Conservation (phyloP, 225 moss, liverwort and hornwort species). For the Straminergon stramineum region DNA sequence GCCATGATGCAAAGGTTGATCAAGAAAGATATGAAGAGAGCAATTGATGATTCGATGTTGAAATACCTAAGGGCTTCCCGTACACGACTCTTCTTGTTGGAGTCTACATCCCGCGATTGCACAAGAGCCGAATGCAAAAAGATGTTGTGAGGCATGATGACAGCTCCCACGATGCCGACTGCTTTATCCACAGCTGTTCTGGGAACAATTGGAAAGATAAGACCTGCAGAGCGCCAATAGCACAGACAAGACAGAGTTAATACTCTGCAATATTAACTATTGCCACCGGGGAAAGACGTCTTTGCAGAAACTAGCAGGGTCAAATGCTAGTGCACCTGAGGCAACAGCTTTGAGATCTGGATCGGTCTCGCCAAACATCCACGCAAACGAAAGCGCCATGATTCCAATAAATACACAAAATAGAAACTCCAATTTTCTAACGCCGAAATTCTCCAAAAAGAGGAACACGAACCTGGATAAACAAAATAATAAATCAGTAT, state of each 20-base stretch:
- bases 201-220: slow-evolving; percentile 65
- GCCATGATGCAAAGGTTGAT: slow-evolving; percentile 97
- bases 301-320: background rate
- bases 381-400: slow-evolving; percentile 85
- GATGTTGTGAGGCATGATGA: slow-evolving; percentile 95
- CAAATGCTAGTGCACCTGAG: slow-evolving; percentile 31
- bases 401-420: slow-evolving; percentile 70
- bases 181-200: slow-evolving; percentile 71
- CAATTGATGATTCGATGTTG: slow-evolving; percentile 74
- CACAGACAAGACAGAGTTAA: background rate
- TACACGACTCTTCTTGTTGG: slow-evolving; percentile 46
- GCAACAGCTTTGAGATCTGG: slow-evolving; percentile 51
- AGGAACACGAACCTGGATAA: slow-evolving; percentile 66
- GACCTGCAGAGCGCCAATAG: slow-evolving; percentile 38
- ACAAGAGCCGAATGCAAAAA: slow-evolving; percentile 92
- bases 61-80: slow-evolving; percentile 81
- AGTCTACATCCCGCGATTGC: slow-evolving; percentile 63
- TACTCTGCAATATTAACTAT: background rate
- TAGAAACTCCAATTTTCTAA: slow-evolving; percentile 77
- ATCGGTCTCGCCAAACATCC: slow-evolving; percentile 75
- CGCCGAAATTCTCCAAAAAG: slow-evolving; percentile 71
- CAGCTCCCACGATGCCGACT: slow-evolving; percentile 85
- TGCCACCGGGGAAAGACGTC: background rate
- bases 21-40: slow-evolving; percentile 72
- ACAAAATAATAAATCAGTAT: background rate